Base-by-base conservation (phyloP, 139 green algal species). In the Chlorella sp. region DNA sequence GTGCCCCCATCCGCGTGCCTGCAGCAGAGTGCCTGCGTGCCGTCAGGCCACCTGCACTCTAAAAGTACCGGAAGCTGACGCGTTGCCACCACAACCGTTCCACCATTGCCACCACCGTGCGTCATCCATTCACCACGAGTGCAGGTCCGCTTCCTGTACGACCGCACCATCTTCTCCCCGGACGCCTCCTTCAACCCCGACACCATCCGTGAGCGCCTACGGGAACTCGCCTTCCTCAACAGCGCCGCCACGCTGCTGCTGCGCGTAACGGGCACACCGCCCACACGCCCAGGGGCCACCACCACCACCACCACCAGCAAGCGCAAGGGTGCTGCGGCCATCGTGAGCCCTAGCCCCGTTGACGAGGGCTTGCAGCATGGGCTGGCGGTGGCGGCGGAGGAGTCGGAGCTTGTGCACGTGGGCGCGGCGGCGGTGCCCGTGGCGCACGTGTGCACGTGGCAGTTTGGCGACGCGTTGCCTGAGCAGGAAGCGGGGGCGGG, bases 171-270 rank as follows among this genome's bases (percentile, higher is more conserved):
- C 50, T 97, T 97, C 69, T 79, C 80, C 4, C 50, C 73, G 3
- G 79, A 79, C 0, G 79, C 84, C n/a, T 73, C 33, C 0, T 95
- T 95, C 82, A 89, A 97, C 67, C 78, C 84, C 0, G 85, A 94
- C 55, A 94, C 85, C 32, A 91, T 98, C 51, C 76, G 74, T 17
- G 76, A 82, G 0, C 88, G 95, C 24, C 81, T 99, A 65, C 83
- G 91, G 2, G 95, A 99, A 84, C 83, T 99, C 24, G 94, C 95
- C 3, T 99, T 98, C 84, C 86, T 99, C 3, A 98, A 99, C 87
- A 77, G 63, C 69, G 51, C 42, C 14, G 93, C 86, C 35, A 91
- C 82, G 31, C 32, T 69, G 17, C 2, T 69, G 5, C 50, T n/a
- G n/a, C n/a, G n/a, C n/a, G n/a, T n/a, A n/a, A n/a, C n/a, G n/a